Percentiles rank a stretch among this genome's conserved stretches.
Conservation (phyloP, 257 asterid genomes). For the Thymus mandschuricus region DNA sequence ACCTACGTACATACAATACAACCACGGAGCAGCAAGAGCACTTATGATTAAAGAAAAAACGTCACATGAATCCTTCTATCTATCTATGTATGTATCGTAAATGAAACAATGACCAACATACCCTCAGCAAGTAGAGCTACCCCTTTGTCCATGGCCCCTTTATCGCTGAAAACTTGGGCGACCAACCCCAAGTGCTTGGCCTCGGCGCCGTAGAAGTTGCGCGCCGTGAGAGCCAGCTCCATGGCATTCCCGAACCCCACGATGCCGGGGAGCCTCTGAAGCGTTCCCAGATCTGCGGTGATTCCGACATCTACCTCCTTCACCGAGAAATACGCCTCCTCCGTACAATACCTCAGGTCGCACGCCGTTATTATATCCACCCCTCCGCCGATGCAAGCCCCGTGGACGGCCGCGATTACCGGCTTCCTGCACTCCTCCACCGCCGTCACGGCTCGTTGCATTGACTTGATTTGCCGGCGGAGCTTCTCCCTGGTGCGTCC, state of each 20-base stretch:
- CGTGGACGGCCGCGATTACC: constrained; percentile 75
- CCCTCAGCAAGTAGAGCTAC: constrained; percentile 70
- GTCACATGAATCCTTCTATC: too few species aligned
- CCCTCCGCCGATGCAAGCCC: constrained; percentile 91
- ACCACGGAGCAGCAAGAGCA: not conserved
- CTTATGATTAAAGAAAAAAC: too few species aligned
- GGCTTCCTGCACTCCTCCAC: constrained; percentile 91
- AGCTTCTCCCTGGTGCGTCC: constrained; percentile 66
- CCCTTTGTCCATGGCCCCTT: constrained; percentile 58
- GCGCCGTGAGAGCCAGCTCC: constrained; percentile 84
- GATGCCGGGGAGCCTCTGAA: constrained; percentile 86
- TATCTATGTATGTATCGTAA: too few species aligned
- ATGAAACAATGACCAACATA: constrained; percentile 28
- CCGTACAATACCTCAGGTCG: constrained; percentile 70
- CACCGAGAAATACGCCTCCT: constrained; percentile 61
- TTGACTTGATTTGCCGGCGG: constrained; percentile 58
- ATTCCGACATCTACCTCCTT: constrained; percentile 90
- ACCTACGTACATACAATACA: constrained; percentile 33
- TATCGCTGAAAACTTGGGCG: constrained; percentile 47
- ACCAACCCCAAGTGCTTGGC: constrained; percentile 82
- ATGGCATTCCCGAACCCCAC: constrained; percentile 87
- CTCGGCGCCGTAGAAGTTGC: constrained; percentile 66
- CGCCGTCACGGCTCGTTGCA: constrained; percentile 72
- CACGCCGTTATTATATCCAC: constrained; percentile 80
- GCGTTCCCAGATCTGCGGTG: constrained; percentile 85